Evolutionary conservation across 2,329 filamentous ascomycete genomes (phyloP).

Genomic region (Hymenoscyphus repandus): DNA sequence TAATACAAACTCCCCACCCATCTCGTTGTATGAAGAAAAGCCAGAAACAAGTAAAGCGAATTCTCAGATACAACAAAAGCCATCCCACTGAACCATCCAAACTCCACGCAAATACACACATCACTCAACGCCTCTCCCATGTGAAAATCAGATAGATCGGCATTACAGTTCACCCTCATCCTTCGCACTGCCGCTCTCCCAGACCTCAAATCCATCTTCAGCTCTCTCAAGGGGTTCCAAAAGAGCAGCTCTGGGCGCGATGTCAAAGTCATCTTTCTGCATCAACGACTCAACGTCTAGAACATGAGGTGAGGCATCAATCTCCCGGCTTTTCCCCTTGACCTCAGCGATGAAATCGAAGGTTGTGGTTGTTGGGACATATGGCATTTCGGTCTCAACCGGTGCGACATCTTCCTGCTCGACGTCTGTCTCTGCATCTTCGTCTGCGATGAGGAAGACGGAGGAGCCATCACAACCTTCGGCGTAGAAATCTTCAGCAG

Average conservation of each 20-base stretch:
- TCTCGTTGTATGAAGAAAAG: no score
- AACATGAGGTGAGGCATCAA: neutral
- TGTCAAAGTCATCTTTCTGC: constrained; percentile 32
- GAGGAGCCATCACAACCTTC: constrained; percentile 59
- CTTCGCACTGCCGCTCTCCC: constrained; percentile 63
- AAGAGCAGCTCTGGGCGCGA: constrained; percentile 40
- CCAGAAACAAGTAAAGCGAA: no score
- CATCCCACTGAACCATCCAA: no score
- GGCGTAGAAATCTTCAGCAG: constrained; percentile 62
- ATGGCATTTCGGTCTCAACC: neutral
- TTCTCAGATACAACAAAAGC: no score
- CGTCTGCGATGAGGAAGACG: constrained; percentile 52
- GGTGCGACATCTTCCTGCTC: neutral
- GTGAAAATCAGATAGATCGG: no score
- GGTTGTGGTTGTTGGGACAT: constrained; percentile 9
- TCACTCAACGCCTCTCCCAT: no score
- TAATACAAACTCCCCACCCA: no score
- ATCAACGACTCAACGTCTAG: constrained; percentile 37
- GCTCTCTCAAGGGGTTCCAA: constrained; percentile 53
- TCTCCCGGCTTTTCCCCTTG: constrained; percentile 24
- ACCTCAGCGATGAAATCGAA: constrained; percentile 29
- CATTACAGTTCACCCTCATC: constrained; percentile 37
- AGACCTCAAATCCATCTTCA: constrained; percentile 59
- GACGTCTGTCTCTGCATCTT: constrained; percentile 10
- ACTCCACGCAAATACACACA: no score